A percentile compares a stretch with the other conserved stretches of the same genome.
These are phyloP conservation scores for Elongisporangium anandrum DNA, from an alignment of 352 stramenopile species.

Conservation along the genomic window DNA sequence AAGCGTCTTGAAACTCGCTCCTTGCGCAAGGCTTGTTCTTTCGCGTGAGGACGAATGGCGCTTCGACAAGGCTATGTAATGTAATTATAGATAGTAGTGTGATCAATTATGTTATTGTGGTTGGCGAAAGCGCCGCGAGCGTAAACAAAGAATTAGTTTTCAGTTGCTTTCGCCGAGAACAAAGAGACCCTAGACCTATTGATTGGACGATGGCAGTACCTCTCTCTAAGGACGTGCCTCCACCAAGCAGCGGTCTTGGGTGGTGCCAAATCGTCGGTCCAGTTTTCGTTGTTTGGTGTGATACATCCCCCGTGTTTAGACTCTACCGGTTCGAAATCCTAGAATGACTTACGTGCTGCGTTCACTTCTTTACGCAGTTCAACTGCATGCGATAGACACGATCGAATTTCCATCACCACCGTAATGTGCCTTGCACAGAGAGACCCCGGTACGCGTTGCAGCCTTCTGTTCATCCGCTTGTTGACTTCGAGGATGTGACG, in stretches of 20 bases:
- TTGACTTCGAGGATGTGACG: neutral
- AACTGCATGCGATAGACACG: neutral
- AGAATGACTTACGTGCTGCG: neutral
- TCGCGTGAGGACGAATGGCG: neutral
- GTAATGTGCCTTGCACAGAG: neutral
- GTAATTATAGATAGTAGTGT: neutral
- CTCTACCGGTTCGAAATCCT: neutral
- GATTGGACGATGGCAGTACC: neutral
- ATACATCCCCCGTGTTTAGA: neutral
- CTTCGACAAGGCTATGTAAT: neutral
- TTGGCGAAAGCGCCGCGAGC: neutral
- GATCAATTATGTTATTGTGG: neutral
- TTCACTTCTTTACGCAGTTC: neutral
- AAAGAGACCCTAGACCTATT: neutral
- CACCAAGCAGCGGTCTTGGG: neutral
- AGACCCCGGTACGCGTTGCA: neutral
- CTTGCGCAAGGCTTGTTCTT: neutral
- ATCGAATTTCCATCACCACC: neutral
- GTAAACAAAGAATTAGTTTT: neutral
- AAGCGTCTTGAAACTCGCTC: neutral
- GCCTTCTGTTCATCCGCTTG: neutral
- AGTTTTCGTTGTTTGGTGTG: neutral
- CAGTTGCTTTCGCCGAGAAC: neutral
- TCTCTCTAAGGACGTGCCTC: neutral
- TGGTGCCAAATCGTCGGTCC: no score